A percentile compares a stretch with the other conserved stretches of the same genome.
phyloP scores from a whole-genome alignment of 2,329 filamentous ascomycete genomes.

The Penicillium hordei region DNA sequence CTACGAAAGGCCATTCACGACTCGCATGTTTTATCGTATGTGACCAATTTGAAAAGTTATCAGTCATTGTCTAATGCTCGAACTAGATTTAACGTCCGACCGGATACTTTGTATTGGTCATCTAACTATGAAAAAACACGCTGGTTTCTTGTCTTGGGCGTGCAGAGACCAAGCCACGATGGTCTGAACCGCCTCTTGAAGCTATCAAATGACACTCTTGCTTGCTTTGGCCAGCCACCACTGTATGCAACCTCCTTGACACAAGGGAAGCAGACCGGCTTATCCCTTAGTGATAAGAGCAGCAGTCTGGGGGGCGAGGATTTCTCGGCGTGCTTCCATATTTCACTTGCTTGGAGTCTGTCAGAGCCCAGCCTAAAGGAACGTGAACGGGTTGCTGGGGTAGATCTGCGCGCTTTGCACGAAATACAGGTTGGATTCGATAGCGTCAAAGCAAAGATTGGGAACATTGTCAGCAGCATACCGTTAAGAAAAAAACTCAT shows the following conservation, averaged over 20 bases:
- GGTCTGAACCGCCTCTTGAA: constrained; percentile 63
- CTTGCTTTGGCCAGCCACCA: constrained; percentile 62
- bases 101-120: constrained; percentile 61
- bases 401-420: constrained; percentile 33
- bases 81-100: constrained; percentile 50
- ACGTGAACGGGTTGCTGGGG: constrained; percentile 26
- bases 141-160: constrained; percentile 78
- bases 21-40: constrained; percentile 49
- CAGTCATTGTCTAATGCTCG: not conserved
- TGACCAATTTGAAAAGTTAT: constrained; percentile 2
- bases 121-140: constrained; percentile 66
- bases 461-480: constrained; percentile 60
- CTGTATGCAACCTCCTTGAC: constrained; percentile 57
- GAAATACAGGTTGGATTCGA: constrained; percentile 56
- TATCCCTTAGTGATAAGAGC: not conserved
- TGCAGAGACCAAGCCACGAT: constrained; percentile 52
- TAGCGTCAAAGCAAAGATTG: constrained; percentile 71
- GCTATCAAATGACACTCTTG: constrained; percentile 65
- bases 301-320: constrained; percentile 34
- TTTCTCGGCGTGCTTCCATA: constrained; percentile 67
- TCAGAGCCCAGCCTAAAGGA: constrained; percentile 51
- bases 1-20: constrained; percentile 50
- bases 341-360: constrained; percentile 86
- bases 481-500: constrained; percentile 17
- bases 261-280: not conserved